Conservation (phyloP, 2,329 filamentous ascomycete species). For the Microcyclosporella mali region DNA sequence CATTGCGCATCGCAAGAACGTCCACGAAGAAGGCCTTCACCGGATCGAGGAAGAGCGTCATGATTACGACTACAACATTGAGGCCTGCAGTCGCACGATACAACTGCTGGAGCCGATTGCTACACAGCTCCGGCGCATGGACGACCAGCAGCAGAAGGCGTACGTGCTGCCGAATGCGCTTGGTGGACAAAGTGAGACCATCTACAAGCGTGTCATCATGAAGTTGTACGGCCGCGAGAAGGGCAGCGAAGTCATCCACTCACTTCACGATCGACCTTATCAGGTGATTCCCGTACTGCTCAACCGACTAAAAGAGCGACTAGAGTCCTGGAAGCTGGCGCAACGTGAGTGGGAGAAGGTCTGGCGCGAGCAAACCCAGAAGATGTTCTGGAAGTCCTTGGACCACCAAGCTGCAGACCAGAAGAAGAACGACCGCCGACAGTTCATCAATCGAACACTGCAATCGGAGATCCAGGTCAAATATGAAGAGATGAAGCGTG, state of each 20-base stretch:
- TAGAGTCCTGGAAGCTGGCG: conserved; percentile 95
- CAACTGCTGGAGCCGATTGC: conserved; percentile 92
- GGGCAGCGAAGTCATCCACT: conserved; percentile 76
- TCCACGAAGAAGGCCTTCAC: conserved; percentile 88
- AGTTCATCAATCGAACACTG: conserved; percentile 82
- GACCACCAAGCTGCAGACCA: conserved; percentile 93
- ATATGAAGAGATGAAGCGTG: conserved; percentile 80
- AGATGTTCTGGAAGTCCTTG: conserved; percentile 90
- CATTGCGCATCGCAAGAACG: conserved; percentile 94
- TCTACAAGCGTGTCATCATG: conserved; percentile 94
- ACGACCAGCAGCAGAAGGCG: conserved; percentile 53
- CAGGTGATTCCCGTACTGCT: conserved; percentile 84
- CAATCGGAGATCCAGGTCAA: conserved; percentile 87
- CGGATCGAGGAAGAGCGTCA: conserved; percentile 96
- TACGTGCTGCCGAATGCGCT: conserved; percentile 79
- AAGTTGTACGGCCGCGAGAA: conserved; percentile 88
- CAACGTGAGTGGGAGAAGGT: conserved; percentile 99
- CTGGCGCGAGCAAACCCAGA: conserved; percentile 91
- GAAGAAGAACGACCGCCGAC: conserved; percentile 77
- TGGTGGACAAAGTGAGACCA: conserved; percentile 88
- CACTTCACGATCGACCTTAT: conserved; percentile 78
- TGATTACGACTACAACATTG: conserved; percentile 98
- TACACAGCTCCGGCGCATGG: conserved; percentile 79
- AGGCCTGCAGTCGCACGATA: conserved; percentile 89
- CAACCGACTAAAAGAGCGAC: conserved; percentile 85